Evolutionary conservation across 257 asterid genomes (phyloP).

Genomic region (Parsonsia alboflavescens): DNA sequence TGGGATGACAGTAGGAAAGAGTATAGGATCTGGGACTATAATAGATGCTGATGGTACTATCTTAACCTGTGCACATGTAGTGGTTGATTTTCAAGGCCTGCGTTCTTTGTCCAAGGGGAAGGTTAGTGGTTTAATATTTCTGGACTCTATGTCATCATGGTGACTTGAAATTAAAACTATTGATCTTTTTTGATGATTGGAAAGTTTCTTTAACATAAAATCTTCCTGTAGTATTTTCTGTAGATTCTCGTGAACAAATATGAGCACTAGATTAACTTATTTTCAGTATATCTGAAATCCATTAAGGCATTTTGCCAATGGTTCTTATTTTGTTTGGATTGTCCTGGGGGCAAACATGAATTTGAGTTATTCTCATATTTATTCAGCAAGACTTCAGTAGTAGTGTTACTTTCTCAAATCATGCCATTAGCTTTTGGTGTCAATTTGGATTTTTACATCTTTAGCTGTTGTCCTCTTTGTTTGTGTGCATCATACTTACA

Average conservation of each 20-base stretch:
- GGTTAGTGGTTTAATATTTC: slow-evolving; percentile 30
- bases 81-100: slow-evolving; percentile 54
- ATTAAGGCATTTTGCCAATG: neutral
- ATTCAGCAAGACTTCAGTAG: neutral
- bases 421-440: neutral
- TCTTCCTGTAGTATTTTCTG: neutral
- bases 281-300: neutral
- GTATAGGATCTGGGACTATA: slow-evolving; percentile 84
- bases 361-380: neutral
- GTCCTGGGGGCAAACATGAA: neutral
- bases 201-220: neutral
- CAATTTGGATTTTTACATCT: neutral
- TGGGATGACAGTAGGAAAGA: slow-evolving; percentile 51
- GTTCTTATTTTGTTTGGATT: neutral
- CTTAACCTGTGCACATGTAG: slow-evolving; percentile 88
- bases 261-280: neutral
- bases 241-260: neutral
- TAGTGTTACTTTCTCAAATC: neutral
- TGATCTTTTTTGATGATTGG: neutral
- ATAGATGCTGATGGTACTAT: slow-evolving; percentile 79
- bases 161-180: neutral
- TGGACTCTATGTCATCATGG: neutral
- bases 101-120: slow-evolving; percentile 52
- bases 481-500: neutral
- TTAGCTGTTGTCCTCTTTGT: neutral